Base-by-base conservation (phyloP, 2,329 filamentous ascomycete genomes). In the Paracoccidioides brasiliensis region DNA sequence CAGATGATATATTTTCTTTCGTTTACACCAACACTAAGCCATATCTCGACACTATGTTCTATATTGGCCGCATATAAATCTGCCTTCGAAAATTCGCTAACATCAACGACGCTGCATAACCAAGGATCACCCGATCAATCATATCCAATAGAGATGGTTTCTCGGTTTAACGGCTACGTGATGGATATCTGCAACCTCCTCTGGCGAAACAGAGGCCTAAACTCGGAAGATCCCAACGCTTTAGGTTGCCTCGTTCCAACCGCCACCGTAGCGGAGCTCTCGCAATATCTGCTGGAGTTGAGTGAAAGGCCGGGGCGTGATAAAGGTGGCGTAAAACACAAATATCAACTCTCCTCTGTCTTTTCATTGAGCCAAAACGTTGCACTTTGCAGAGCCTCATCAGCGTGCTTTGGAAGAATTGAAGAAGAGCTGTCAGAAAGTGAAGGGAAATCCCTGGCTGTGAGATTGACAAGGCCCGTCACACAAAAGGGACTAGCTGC, bases 141-240 rank as follows among this genome's bases (percentile, higher is more conserved):
- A n/a, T 85, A 84, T 58, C 76, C 81, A 33, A 75, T 79, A 44
- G 71, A 75, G 37, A 80, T 85, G 55, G 80, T 89, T 43, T 80
- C 82, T 60, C 72, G 78, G 30, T 90, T 93, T 72, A 95, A 95
- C 67, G 85, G 85, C 28, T 90, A 86, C 66, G 78, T 94, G 37
- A 90, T 93, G 82, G 89, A 95, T 66, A 79, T 90, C 37, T 90
- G 88, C 74, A 94, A 94, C 66, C 82, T 86, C 52, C 69, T 93
- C 49, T 94, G 88, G 88, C 80, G 88, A 7, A 80, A 81, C 28
- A 80, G 84, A 10, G 88, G 85, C 0, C 84, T 94, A 57, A 81
- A 81, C 56, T 72, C 73, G 10, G 73, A 74, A 1, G 86, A 91
- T 60, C 72, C 78, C n/a, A 81, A 82, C 62, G 75, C 79, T 3